A percentile compares a stretch with the other conserved stretches of the same genome.
Conservation (phyloP, 108 stramenopile species). For the Aurantiochytrium sp. region DNA sequence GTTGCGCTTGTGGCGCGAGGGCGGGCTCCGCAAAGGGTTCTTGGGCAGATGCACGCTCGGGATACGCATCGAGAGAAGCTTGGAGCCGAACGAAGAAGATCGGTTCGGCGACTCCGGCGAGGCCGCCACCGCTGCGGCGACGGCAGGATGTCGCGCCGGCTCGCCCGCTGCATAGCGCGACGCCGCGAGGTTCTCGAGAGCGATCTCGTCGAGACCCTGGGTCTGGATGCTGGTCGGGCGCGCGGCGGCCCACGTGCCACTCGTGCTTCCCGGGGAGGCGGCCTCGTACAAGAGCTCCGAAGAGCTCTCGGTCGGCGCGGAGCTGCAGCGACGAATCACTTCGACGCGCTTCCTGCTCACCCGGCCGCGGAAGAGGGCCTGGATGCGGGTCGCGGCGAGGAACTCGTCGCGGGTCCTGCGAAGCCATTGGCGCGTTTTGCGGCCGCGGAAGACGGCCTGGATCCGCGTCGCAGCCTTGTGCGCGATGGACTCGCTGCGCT, state of each 20-base stretch:
- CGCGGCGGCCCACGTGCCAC: background rate
- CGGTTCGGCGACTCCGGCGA: background rate
- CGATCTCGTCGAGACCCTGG: background rate
- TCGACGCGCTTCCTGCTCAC: background rate
- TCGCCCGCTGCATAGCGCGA: background rate
- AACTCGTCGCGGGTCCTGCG: background rate
- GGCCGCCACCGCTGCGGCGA: background rate
- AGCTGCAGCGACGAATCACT: background rate
- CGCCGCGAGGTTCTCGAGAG: background rate
- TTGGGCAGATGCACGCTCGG: background rate
- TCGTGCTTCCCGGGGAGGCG: background rate
- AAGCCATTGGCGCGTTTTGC: background rate
- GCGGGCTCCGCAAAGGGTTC: background rate
- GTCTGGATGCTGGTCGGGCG: background rate
- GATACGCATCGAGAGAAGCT: background rate
- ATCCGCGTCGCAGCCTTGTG: background rate
- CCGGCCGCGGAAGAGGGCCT: background rate
- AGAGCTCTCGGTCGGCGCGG: background rate
- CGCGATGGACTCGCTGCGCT: background rate
- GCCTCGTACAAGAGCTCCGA: background rate
- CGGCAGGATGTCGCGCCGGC: background rate
- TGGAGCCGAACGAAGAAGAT: background rate
- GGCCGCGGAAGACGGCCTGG: background rate
- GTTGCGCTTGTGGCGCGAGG: background rate
- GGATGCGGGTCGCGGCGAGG: background rate